phyloP scores from a whole-genome alignment of 1,284 basidiomycete genomes.

The Bjerkandera adusta region DNA sequence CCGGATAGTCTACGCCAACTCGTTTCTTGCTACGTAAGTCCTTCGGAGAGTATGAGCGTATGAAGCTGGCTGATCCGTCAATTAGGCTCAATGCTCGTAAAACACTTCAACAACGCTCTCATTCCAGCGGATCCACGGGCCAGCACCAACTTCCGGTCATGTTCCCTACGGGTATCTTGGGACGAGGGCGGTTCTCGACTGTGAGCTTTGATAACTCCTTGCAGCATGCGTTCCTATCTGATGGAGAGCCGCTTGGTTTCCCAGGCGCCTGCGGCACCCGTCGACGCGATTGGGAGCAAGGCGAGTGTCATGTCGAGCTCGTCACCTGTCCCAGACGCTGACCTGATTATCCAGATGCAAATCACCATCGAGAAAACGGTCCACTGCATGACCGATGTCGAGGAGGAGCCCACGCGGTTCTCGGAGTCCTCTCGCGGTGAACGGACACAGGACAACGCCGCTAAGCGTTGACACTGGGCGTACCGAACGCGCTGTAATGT shows the following conservation, averaged over 20 bases:
- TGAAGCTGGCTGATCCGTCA: background rate
- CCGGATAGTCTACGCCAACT: slow-evolving; percentile 39
- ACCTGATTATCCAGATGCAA: slow-evolving; percentile 22
- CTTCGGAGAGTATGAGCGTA: background rate
- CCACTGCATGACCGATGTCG: slow-evolving; percentile 21
- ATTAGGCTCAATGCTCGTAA: slow-evolving; percentile 31
- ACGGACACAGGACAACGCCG: background rate
- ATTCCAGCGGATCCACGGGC: slow-evolving; percentile 24
- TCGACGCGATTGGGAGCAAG: slow-evolving; percentile 11
- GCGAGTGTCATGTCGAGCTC: slow-evolving; percentile 6
- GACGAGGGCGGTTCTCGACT: slow-evolving; percentile 10
- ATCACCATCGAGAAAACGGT: slow-evolving; percentile 34
- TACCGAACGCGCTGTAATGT: no score
- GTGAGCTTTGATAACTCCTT: slow-evolving; percentile 13
- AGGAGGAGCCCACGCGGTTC: slow-evolving; percentile 4
- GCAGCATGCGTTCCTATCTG: background rate
- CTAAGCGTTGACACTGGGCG: slow-evolving; percentile 5
- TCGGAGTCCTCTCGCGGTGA: background rate
- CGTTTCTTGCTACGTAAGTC: slow-evolving; percentile 39
- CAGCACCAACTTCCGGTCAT: slow-evolving; percentile 29
- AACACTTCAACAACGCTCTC: slow-evolving; percentile 25
- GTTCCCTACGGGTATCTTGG: slow-evolving; percentile 26
- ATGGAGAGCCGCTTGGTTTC: slow-evolving; percentile 1
- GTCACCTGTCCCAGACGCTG: background rate
- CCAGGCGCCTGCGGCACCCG: slow-evolving; percentile 13